Conservation (phyloP, 306 rosid species). For the Acacia acuminata region DNA sequence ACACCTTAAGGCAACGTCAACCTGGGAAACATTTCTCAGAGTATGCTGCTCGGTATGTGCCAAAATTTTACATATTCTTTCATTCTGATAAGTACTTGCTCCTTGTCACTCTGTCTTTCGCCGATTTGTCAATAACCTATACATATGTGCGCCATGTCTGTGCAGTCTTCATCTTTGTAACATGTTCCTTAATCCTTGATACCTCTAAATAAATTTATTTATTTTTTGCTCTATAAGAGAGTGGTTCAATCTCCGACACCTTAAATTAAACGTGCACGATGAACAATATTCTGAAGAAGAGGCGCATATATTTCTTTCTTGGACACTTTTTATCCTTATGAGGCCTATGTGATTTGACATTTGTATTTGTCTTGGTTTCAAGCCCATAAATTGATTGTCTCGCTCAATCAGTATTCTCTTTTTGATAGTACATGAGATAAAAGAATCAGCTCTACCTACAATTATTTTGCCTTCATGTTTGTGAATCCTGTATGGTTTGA, state of each 20-base stretch:
- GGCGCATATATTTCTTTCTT: neutral
- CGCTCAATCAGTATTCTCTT: neutral
- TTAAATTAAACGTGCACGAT: neutral
- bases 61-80: conserved; percentile 22
- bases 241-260: neutral
- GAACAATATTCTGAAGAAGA: neutral
- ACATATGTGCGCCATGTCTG: neutral
- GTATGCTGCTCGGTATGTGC: conserved; percentile 98
- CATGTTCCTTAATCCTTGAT: neutral
- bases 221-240: neutral
- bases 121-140: neutral
- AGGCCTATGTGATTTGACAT: conserved; percentile 8
- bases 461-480: neutral
- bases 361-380: neutral
- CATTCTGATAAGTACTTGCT: conserved; percentile 22
- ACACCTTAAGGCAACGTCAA: conserved; percentile 97
- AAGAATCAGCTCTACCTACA: neutral
- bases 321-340: neutral
- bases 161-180: neutral
- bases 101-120: neutral
- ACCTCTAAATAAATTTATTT: neutral
- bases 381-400: neutral
- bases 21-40: conserved; percentile 98
- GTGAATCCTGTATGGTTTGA: neutral
- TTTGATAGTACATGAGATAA: neutral